phyloP scores from a whole-genome alignment of 2,329 filamentous ascomycete species.

The Microascus cirrosus region DNA sequence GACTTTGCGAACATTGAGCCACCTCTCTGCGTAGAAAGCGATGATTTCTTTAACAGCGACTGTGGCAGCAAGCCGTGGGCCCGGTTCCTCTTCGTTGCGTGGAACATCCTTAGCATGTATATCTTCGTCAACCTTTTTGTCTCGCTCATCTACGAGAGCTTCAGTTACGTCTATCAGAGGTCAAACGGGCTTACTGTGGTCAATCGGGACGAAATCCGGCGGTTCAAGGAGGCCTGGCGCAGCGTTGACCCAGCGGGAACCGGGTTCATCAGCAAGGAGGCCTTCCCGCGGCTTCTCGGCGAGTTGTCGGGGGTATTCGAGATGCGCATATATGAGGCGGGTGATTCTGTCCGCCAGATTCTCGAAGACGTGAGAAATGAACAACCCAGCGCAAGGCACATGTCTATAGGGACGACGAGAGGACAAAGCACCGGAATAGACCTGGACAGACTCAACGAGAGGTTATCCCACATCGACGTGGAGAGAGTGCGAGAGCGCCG shows the following conservation, averaged over 20 bases:
- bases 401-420: constrained; percentile 34
- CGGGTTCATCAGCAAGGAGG: constrained; percentile 82
- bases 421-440: constrained; percentile 51
- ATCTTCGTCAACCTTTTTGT: constrained; percentile 98
- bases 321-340: constrained; percentile 90
- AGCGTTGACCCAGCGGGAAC: constrained; percentile 86
- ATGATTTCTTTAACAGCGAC: constrained; percentile 74
- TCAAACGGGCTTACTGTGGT: constrained; percentile 87
- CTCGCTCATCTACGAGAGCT: constrained; percentile 97
- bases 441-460: constrained; percentile 60
- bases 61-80: constrained; percentile 90
- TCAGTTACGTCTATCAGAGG: constrained; percentile 96
- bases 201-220: constrained; percentile 84
- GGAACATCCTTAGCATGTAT: constrained; percentile 99
- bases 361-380: constrained; percentile 70
- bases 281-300: constrained; percentile 77
- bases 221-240: constrained; percentile 98
- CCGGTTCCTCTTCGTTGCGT: constrained; percentile 78
- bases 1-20: constrained; percentile 74
- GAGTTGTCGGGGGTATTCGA: constrained; percentile 93
- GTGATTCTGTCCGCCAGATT: constrained; percentile 77
- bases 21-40: constrained; percentile 65
- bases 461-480: constrained; percentile 64
- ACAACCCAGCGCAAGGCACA: constrained; percentile 38
- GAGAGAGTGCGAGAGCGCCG: constrained; percentile 63